Percentiles rank a stretch among this genome's conserved stretches.
phyloP scores from a whole-genome alignment of 2,329 filamentous ascomycete species.

The Tolypocladium amazonense region DNA sequence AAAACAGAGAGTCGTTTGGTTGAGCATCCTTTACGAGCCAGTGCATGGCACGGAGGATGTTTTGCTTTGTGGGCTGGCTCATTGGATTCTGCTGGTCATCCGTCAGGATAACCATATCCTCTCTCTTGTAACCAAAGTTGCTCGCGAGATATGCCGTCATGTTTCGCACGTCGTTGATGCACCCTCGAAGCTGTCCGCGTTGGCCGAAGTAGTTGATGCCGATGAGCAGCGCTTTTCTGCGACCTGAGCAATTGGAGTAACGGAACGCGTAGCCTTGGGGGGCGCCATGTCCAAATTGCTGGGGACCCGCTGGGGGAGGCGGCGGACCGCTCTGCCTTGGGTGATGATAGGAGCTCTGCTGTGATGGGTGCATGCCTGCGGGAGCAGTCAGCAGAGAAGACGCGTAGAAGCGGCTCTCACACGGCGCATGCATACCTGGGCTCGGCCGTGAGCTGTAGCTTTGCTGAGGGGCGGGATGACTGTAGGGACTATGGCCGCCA shows the following conservation, averaged over 20 bases:
- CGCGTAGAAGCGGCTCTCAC: not conserved
- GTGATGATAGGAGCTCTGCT: slow-evolving; percentile 4
- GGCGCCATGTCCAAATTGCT: slow-evolving; percentile 70
- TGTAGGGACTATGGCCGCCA: slow-evolving; percentile 16
- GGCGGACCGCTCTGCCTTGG: slow-evolving; percentile 37
- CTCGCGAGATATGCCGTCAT: slow-evolving; percentile 87
- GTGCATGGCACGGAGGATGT: slow-evolving; percentile 92
- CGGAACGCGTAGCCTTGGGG: slow-evolving; percentile 74
- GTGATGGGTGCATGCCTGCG: slow-evolving; percentile 9
- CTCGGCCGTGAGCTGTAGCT: slow-evolving; percentile 40
- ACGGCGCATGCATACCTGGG: slow-evolving; percentile 10
- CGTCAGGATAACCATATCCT: slow-evolving; percentile 94
- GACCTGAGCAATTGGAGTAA: slow-evolving; percentile 84
- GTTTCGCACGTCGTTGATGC: slow-evolving; percentile 96
- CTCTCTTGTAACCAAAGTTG: slow-evolving; percentile 83
- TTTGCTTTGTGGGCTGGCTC: slow-evolving; percentile 93
- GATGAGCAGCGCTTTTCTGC: slow-evolving; percentile 79
- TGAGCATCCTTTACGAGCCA: slow-evolving; percentile 92
- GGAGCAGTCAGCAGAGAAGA: not conserved
- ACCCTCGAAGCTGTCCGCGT: slow-evolving; percentile 79
- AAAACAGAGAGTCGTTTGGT: slow-evolving; percentile 91
- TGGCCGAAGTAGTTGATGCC: slow-evolving; percentile 97
- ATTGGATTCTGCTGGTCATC: slow-evolving; percentile 96
- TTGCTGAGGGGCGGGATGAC: slow-evolving; percentile 24
- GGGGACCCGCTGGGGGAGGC: slow-evolving; percentile 54